Conservation (phyloP, 2,329 filamentous ascomycete genomes). For the Dryadomyces quercus-mongolicae region DNA sequence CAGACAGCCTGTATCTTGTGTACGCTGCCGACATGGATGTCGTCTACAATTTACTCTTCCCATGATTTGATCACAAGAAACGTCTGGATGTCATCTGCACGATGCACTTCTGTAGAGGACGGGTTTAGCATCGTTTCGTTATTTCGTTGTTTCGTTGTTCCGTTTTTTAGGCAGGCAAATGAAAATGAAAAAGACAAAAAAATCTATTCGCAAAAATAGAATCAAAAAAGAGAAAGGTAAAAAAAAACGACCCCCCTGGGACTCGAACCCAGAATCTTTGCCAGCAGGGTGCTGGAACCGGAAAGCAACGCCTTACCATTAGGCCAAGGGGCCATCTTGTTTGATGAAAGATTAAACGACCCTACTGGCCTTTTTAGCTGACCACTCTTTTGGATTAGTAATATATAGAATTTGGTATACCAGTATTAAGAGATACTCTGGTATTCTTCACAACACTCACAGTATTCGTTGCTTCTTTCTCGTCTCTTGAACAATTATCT, state of each 20-base stretch:
- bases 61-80: neutral
- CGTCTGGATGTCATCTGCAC: neutral
- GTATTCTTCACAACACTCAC: too few species aligned
- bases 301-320: slow-evolving; percentile 6
- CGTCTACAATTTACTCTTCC: too few species aligned
- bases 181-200: neutral
- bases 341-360: neutral
- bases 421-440: too few species aligned
- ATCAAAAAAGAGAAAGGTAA: neutral
- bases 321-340: slow-evolving; percentile 2
- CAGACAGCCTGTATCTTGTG: too few species aligned
- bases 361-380: neutral
- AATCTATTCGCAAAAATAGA: neutral
- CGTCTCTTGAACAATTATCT: neutral
- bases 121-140: too few species aligned
- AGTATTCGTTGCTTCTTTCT: too few species aligned
- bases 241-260: slow-evolving; percentile 4
- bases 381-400: neutral
- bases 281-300: slow-evolving; percentile 1
- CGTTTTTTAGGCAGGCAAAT: too few species aligned
- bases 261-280: slow-evolving; percentile 6
- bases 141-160: too few species aligned
- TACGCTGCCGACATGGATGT: too few species aligned
- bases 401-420: too few species aligned
- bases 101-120: too few species aligned